phyloP scores from a whole-genome alignment of 208 protist species.

The Acanthamoeba sp. region DNA sequence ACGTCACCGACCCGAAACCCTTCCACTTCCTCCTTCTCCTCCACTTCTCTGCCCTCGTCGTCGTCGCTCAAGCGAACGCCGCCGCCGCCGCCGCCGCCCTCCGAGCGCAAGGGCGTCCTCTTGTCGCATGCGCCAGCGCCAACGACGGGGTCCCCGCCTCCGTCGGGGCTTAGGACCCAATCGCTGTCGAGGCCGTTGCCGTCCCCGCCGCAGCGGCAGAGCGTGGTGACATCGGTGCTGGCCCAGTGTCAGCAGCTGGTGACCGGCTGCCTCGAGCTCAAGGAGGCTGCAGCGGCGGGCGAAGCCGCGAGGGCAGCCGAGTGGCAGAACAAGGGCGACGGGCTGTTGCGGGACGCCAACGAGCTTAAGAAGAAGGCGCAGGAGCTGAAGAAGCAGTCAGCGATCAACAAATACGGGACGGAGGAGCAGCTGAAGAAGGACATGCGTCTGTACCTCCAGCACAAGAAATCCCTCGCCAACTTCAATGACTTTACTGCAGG shows the following conservation, averaged over 20 bases:
- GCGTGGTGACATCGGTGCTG: background rate
- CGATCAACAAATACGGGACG: constrained; percentile 6
- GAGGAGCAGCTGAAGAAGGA: constrained; percentile 19
- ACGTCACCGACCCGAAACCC: background rate
- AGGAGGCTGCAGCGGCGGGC: background rate
- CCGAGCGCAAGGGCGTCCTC: background rate
- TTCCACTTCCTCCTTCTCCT: background rate
- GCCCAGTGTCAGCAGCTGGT: constrained; percentile 13
- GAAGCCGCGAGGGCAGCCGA: background rate
- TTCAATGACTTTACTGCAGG: background rate
- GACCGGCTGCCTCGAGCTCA: background rate
- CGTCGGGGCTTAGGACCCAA: no score
- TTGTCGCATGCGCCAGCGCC: no score
- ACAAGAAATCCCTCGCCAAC: constrained; percentile 29
- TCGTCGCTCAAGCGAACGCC: background rate
- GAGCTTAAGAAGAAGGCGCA: background rate
- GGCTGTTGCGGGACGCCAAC: background rate
- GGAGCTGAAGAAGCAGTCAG: constrained; percentile 24
- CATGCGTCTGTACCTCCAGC: constrained; percentile 32
- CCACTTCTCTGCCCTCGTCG: background rate
- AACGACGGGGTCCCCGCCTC: no score
- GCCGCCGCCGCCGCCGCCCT: background rate
- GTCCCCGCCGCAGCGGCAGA: background rate
- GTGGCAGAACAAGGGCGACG: background rate
- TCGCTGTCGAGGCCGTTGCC: background rate